phyloP scores from a whole-genome alignment of 495 filamentous ascomycete genomes.

The Penicillium bialowiezense region DNA sequence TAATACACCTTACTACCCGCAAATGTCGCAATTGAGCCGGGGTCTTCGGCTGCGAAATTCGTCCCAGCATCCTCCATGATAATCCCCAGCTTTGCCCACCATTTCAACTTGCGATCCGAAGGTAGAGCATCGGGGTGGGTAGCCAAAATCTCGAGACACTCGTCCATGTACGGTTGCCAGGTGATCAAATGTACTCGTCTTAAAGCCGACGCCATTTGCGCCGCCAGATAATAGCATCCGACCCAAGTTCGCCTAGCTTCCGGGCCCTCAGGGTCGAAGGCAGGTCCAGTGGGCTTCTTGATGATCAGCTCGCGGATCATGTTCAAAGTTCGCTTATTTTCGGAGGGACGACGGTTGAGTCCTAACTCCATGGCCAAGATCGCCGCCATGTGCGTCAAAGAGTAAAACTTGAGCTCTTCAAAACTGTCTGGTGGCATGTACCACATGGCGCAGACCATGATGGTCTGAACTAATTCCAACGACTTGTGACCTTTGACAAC shows the following conservation, averaged over 20 bases:
- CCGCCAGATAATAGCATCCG: slow-evolving; percentile 73
- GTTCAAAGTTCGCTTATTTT: slow-evolving; percentile 26
- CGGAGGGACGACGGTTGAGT: slow-evolving; percentile 51
- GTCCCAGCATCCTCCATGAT: slow-evolving; percentile 78
- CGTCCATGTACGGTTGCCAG: slow-evolving; percentile 82
- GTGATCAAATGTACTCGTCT: slow-evolving; percentile 78
- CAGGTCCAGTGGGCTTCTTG: slow-evolving; percentile 34
- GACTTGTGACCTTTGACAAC: slow-evolving; percentile 77
- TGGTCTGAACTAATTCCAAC: slow-evolving; percentile 79
- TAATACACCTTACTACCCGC: slow-evolving; percentile 72
- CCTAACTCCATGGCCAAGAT: slow-evolving; percentile 87
- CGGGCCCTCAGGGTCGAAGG: slow-evolving; percentile 59
- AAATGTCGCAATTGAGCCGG: slow-evolving; percentile 59
- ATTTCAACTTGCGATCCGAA: slow-evolving; percentile 69
- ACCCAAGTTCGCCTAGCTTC: slow-evolving; percentile 80
- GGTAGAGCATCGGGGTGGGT: slow-evolving; percentile 66
- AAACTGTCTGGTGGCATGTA: slow-evolving; percentile 80
- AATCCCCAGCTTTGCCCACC: slow-evolving; percentile 72
- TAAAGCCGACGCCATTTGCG: slow-evolving; percentile 68
- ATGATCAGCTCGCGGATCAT: slow-evolving; percentile 30
- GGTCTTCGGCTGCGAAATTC: slow-evolving; percentile 76
- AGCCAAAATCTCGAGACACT: slow-evolving; percentile 74
- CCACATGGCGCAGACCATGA: slow-evolving; percentile 71
- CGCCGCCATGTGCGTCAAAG: slow-evolving; percentile 79
- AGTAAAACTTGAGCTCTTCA: slow-evolving; percentile 90